Evolutionary conservation across 305 asterid species (phyloP).

Genomic region (Fraxinus floribunda): DNA sequence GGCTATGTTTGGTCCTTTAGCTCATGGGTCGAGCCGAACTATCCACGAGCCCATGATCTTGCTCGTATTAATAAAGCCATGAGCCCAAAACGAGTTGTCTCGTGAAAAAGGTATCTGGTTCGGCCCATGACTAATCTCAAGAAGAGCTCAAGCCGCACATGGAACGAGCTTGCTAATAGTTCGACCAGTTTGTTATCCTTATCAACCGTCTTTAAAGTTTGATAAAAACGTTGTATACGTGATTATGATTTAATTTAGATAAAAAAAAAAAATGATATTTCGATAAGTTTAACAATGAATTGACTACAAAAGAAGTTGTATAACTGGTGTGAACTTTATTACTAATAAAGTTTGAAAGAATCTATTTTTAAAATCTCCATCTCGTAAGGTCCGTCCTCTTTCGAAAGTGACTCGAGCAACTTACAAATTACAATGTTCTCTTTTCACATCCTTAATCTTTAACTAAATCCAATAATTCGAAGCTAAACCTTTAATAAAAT

Average conservation of each 20-base stretch:
- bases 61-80: not conserved
- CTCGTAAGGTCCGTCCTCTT: slow-evolving; percentile 14
- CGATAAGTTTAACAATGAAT: not conserved
- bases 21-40: not conserved
- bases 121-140: not conserved
- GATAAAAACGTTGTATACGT: not conserved
- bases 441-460: not conserved
- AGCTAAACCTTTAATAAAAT: not conserved
- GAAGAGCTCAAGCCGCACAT: not conserved
- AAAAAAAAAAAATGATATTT: not conserved
- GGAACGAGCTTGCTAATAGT: not conserved
- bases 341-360: not conserved
- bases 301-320: not conserved
- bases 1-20: not conserved
- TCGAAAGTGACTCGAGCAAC: slow-evolving; percentile 15
- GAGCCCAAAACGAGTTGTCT: not conserved
- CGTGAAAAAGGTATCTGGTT: no score
- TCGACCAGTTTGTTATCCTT: not conserved
- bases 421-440: not conserved
- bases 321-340: not conserved
- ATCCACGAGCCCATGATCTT: not conserved
- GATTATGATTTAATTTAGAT: not conserved
- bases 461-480: not conserved
- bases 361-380: not conserved
- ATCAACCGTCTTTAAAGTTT: not conserved